A percentile compares a stretch with the other conserved stretches of the same genome.
These are phyloP conservation scores for Vinca minor DNA, from an alignment of 257 asterid genomes.

Conservation along the genomic window DNA sequence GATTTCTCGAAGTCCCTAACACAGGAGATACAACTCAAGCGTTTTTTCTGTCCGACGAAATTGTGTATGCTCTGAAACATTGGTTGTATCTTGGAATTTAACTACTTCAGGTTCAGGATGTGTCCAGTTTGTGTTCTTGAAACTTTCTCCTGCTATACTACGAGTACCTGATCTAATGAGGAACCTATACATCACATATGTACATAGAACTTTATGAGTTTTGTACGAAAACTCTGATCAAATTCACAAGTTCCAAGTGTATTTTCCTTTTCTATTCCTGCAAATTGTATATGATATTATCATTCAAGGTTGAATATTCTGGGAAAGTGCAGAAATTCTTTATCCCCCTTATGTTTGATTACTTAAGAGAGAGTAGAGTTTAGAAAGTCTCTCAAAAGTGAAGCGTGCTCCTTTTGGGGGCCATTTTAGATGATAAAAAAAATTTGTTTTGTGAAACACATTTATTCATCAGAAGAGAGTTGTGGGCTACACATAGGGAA, in stretches of 20 bases:
- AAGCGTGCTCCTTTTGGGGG: constrained; percentile 11
- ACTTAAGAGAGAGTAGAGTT: neutral
- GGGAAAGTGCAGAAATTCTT: neutral
- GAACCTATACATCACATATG: neutral
- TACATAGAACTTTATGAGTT: neutral
- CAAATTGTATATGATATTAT: too few relatives aligned
- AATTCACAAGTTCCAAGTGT: neutral
- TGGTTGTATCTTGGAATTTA: neutral
- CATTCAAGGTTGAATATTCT: neutral
- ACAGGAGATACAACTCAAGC: neutral
- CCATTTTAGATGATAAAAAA: constrained; percentile 3
- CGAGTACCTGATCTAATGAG: neutral
- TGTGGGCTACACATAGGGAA: too few relatives aligned
- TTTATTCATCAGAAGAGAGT: constrained; percentile 6
- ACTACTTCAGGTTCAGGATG: neutral
- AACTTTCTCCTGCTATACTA: neutral
- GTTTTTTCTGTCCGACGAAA: neutral
- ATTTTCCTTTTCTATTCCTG: neutral
- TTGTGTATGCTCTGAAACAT: too few relatives aligned
- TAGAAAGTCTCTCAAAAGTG: neutral
- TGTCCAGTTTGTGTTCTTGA: neutral
- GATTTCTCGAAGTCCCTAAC: neutral
- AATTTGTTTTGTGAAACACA: neutral
- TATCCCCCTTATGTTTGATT: neutral
- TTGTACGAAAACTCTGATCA: neutral